Evolutionary conservation across 805 yeast species (phyloP), one percentile per base, ranked within the genome.

Genomic region (Wickerhamiella cacticola): DNA sequence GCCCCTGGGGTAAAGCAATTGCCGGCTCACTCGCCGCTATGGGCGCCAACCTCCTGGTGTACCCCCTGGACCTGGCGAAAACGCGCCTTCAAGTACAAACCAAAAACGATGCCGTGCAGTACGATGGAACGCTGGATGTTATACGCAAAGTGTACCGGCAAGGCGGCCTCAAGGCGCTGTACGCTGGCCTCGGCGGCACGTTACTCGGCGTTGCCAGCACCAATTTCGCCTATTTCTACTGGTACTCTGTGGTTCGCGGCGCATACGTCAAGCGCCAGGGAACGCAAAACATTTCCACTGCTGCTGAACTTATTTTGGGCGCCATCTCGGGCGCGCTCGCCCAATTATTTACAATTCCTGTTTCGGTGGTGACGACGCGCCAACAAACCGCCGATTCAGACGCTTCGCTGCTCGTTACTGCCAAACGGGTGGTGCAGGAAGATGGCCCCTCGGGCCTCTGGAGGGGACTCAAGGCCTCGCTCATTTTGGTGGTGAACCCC

Each of bases 1-100:
- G 79, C n/a, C 81, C 84, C 6, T 66, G 84, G 58, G 94, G 85
- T 54, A 76, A 78, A 57, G 95, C 95, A 0, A 71, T 82, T 13
- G 78, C 83, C 44, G 95, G 94, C 0, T 85, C 94, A 0, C 69
- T 80, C 42, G 92, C 94, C 7, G 83, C 94, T 1, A 80, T 79
- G 19, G 61, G 82, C 44, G 94, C 95, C 35, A 85, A 82, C 64
- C 67, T 84, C 6, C 68, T 78, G 38, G 88, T 85, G 1, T 85
- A 85, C 58, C 95, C 95, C 0, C 64, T 85, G 40, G 95, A 85
- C 59, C 67, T 85, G 57, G 73, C 82, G 52, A 83, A 83, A 60
- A 82, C 92, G 0, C 68, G 79, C 50, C 75, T 83, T 40, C 94
- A 83, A 59, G 79, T 87, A 2, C 92, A 83, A 61, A 53, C 64